These are phyloP conservation scores for Canavalia gladiata DNA, from an alignment of 306 rosid genomes.

Conservation along the genomic window DNA sequence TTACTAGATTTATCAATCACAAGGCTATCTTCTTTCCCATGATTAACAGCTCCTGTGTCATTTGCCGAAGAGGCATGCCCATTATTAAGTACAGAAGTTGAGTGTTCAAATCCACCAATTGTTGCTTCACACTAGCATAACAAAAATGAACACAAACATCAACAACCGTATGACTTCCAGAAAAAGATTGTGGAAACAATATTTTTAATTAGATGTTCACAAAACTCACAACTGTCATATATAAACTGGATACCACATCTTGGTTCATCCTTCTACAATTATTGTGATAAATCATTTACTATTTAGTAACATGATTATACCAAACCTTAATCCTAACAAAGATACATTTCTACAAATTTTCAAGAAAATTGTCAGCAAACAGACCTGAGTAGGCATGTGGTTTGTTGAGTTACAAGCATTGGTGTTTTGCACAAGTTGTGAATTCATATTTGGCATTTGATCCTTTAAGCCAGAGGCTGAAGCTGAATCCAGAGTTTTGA, in stretches of 20 bases:
- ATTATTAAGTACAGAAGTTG: slow-evolving; percentile 51
- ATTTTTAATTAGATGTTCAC: neutral
- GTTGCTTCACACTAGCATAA: slow-evolving; percentile 61
- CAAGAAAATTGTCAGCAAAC: slow-evolving; percentile 36
- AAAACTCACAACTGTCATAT: neutral
- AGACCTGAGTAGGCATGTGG: slow-evolving; percentile 62
- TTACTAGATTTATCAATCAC: slow-evolving; percentile 53
- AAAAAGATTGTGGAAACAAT: neutral
- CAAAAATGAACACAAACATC: slow-evolving; percentile 29
- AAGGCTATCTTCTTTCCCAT: slow-evolving; percentile 48
- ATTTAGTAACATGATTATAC: neutral
- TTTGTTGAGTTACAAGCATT: slow-evolving; percentile 50
- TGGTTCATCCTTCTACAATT: neutral
- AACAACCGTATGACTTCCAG: neutral
- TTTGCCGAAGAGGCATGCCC: slow-evolving; percentile 48
- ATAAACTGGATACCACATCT: too few relatives aligned
- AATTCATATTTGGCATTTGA: slow-evolving; percentile 53
- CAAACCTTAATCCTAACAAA: neutral
- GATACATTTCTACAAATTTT: slow-evolving; percentile 1
- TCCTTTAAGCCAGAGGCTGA: slow-evolving; percentile 61
- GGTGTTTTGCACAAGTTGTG: slow-evolving; percentile 55
- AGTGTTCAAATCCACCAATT: slow-evolving; percentile 53
- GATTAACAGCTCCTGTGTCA: slow-evolving; percentile 50
- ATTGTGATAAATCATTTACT: neutral
- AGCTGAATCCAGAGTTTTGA: slow-evolving; percentile 53